A percentile compares a stretch with the other conserved stretches of the same genome.
These are phyloP conservation scores for Trichosporon ovoides DNA, from an alignment of 1,284 basidiomycete genomes.

Conservation along the genomic window DNA sequence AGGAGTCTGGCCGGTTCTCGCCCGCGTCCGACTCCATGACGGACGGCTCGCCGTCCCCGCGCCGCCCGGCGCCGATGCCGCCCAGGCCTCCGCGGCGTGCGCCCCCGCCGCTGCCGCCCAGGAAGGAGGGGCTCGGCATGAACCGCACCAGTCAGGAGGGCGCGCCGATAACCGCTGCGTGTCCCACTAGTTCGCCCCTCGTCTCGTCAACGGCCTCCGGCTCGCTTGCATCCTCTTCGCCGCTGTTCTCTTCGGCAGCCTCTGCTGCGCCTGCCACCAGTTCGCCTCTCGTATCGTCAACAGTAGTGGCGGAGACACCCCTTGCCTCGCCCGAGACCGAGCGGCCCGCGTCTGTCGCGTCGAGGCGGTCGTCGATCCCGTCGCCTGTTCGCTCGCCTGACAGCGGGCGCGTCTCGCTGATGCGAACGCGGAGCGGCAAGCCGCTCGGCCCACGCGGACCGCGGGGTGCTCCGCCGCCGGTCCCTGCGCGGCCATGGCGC, in stretches of 20 bases:
- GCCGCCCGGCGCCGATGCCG: neutral
- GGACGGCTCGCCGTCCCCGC: neutral
- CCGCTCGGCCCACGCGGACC: constrained; percentile 23
- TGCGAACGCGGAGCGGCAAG: neutral
- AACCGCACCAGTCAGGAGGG: neutral
- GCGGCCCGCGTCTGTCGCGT: neutral
- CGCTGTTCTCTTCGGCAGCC: neutral
- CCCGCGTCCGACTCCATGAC: neutral
- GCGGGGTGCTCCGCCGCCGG: constrained; percentile 26
- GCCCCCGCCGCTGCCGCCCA: neutral
- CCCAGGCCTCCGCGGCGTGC: neutral
- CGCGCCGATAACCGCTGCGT: neutral
- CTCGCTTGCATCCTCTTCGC: too few relatives aligned
- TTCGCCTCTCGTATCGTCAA: neutral
- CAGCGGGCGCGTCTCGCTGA: neutral
- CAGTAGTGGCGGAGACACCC: neutral
- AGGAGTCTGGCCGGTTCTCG: neutral
- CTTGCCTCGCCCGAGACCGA: too few relatives aligned
- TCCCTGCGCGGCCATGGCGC: constrained; percentile 30
- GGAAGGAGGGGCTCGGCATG: neutral
- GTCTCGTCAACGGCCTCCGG: too few relatives aligned
- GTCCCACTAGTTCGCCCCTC: too few relatives aligned
- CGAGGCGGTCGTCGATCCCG: neutral
- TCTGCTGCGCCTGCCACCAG: neutral
- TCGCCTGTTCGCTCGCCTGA: neutral